A percentile compares a stretch with the other conserved stretches of the same genome.
Conservation (phyloP, 2,329 filamentous ascomycete genomes). For the Fusarium piperis region DNA sequence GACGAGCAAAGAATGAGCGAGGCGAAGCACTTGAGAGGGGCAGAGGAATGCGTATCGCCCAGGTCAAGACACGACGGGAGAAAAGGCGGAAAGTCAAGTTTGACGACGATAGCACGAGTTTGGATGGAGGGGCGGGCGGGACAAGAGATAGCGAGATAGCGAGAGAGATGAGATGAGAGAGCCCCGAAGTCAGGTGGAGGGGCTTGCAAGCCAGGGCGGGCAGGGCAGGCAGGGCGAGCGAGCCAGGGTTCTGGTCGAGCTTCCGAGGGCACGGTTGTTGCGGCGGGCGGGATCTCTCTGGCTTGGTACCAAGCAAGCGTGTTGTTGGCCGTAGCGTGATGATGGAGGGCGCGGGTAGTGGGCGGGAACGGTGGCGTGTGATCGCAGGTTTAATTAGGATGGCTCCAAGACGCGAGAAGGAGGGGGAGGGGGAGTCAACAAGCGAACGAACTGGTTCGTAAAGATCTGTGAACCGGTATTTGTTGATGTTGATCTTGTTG, state of each 20-base stretch:
- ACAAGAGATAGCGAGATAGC: slow-evolving; percentile 18
- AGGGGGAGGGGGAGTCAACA: slow-evolving; percentile 22
- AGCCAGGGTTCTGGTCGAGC: slow-evolving; percentile 33
- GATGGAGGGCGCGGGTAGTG: slow-evolving; percentile 42
- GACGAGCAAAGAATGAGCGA: slow-evolving; percentile 15
- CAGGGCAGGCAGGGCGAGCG: not conserved
- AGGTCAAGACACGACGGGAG: slow-evolving; percentile 12
- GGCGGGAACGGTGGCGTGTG: slow-evolving; percentile 40
- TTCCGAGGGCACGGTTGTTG: slow-evolving; percentile 34
- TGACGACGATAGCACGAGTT: slow-evolving; percentile 32
- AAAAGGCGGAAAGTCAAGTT: slow-evolving; percentile 33
- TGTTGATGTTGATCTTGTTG: not conserved
- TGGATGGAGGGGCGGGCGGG: slow-evolving; percentile 38
- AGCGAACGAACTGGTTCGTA: not conserved
- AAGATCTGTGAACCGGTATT: not conserved
- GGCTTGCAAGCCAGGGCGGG: slow-evolving; percentile 9
- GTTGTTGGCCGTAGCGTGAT: slow-evolving; percentile 31
- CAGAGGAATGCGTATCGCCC: slow-evolving; percentile 36
- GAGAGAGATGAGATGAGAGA: slow-evolving; percentile 28
- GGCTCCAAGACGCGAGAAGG: slow-evolving; percentile 10
- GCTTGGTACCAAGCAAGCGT: not conserved
- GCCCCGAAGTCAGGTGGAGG: slow-evolving; percentile 39
- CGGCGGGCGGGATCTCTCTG: slow-evolving; percentile 21
- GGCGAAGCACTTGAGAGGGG: not conserved
- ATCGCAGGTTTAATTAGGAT: slow-evolving; percentile 37